Base-by-base conservation (phyloP, 768 basidiomycete genomes). In the Trametes cubensis region DNA sequence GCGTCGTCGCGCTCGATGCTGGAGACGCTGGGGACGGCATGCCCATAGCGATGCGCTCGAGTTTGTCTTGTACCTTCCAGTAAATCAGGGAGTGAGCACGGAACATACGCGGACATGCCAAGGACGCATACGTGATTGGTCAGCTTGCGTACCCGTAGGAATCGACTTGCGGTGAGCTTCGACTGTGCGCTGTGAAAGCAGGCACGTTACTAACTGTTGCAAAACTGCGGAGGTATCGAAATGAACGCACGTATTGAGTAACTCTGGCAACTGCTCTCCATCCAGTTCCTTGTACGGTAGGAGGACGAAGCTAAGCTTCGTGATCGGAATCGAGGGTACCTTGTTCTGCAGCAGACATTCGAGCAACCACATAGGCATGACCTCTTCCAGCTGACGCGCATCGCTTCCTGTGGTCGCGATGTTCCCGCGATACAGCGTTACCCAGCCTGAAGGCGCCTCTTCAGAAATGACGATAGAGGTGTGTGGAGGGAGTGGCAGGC, bases 221-320 rank as follows among this genome's bases (percentile, higher is more conserved):
- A 60, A n/a, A 58, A 18, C 26, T 38, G 60, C 30, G 21, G 38
- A 4, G 4, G 21, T 28, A 10, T 3, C 21, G 60, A 41, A 28
- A 41, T 15, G 38, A 7, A 83, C 92, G 70, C 69, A 96, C 95
- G 87, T 86, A 71, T 92, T 93, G 60, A 96, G 79, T 58, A 98
- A 76, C 67, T 93, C 92, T 0, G 92, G 92, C 41, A 97, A 73
- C 63, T 80, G 78, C 62, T 90, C 83, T 28, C 74, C 80, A 28
- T 79, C 80, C 0, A 82, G 79, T 55, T 87, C 84, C 61, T 83
- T 83, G 61, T 85, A 91, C 1, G 95, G 94, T 63, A 95, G 78
- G 40, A 99, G 75, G 20, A 96, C 85, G 71, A 98, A 99, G 67
- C 94, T 92, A 46, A 98, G 72, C 77, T 98, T 99, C 54, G 83